Conservation (phyloP, 2,329 filamentous ascomycete genomes). For the Fragosphaeria purpurea region DNA sequence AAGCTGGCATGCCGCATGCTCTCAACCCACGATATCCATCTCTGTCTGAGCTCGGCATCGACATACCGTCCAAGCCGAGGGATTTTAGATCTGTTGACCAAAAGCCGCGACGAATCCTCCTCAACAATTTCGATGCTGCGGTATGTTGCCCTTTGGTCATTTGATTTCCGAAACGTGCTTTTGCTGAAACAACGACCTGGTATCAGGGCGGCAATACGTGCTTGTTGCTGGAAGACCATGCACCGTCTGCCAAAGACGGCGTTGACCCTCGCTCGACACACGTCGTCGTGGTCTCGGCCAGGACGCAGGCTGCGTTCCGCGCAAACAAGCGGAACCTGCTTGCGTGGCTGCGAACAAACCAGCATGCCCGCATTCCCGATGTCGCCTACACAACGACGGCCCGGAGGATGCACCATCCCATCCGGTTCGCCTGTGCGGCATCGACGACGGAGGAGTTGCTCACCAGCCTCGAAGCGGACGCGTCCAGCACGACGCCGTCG, state of each 20-base stretch:
- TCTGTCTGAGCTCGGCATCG: too few relatives aligned
- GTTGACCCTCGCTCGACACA: neutral
- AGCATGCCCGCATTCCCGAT: too few relatives aligned
- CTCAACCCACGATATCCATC: too few relatives aligned
- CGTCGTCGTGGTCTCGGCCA: neutral
- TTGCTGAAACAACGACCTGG: too few relatives aligned
- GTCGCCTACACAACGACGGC: too few relatives aligned
- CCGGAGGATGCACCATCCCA: too few relatives aligned
- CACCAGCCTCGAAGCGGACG: conserved; percentile 8
- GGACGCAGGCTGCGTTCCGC: conserved; percentile 6
- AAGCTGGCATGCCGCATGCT: too few relatives aligned
- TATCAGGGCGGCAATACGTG: neutral
- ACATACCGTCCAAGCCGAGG: too few relatives aligned
- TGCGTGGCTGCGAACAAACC: too few relatives aligned
- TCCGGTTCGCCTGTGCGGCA: too few relatives aligned
- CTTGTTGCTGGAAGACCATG: neutral
- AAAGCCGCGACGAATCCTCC: conserved; percentile 17
- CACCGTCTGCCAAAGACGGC: neutral
- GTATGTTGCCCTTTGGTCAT: conserved; percentile 32
- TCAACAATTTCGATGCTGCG: conserved; percentile 48
- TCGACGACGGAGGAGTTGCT: conserved; percentile 1
- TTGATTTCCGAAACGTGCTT: neutral
- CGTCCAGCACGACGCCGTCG: conserved; percentile 14
- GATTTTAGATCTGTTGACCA: neutral
- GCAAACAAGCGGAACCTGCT: too few relatives aligned